phyloP scores from a whole-genome alignment of 345 rosid genomes.

The Geranium brycei region DNA sequence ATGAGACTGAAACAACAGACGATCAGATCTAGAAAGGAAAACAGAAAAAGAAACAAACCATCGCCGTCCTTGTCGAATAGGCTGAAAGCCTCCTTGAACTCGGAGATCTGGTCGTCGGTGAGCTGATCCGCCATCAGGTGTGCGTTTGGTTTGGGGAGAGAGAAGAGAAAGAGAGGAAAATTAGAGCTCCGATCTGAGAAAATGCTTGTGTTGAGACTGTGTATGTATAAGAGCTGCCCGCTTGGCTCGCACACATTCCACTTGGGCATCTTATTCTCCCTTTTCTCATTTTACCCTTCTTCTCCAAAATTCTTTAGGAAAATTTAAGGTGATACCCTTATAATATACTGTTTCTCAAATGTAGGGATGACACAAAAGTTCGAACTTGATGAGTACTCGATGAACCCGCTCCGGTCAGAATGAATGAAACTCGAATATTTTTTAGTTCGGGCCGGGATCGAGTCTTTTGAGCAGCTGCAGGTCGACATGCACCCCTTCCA shows the following conservation, averaged over 20 bases:
- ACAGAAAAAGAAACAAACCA: slow-evolving; percentile 9
- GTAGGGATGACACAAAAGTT: no score
- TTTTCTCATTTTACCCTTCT: background rate
- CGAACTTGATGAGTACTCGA: no score
- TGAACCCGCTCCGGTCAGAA: no score
- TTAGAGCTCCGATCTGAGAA: background rate
- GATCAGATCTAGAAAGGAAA: background rate
- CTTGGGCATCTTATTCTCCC: background rate
- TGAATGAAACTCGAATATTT: no score
- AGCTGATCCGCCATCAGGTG: slow-evolving; percentile 17
- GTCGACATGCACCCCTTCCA: no score
- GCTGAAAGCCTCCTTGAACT: slow-evolving; percentile 25
- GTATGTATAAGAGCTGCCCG: background rate
- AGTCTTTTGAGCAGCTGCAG: no score
- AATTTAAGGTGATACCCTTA: no score
- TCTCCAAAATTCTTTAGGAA: no score
- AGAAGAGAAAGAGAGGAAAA: background rate
- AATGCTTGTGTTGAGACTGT: background rate
- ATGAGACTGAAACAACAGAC: background rate
- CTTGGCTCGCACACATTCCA: no score
- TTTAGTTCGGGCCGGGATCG: no score
- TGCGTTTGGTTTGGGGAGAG: background rate
- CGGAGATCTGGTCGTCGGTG: slow-evolving; percentile 24
- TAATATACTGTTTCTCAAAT: no score
- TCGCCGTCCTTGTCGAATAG: slow-evolving; percentile 25